Conservation (phyloP, 352 stramenopile species). For the Thalassiosira livingstoniorum region DNA sequence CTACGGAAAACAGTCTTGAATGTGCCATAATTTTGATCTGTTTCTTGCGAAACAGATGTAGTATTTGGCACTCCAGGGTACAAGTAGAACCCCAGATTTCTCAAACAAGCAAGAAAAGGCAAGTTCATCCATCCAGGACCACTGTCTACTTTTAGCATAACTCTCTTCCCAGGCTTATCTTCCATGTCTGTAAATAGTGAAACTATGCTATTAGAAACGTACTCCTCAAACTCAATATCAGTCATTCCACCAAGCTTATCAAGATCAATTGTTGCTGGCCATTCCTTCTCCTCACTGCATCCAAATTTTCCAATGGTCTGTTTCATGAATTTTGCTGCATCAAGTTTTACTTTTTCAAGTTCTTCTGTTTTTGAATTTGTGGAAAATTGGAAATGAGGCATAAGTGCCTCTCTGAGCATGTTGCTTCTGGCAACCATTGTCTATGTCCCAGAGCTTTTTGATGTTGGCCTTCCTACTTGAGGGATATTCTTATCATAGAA, state of each 20-base stretch:
- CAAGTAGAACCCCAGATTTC: conserved; percentile 4
- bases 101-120: neutral
- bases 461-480: neutral
- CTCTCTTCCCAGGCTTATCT: neutral
- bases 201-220: neutral
- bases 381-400: conserved; percentile 6
- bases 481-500: neutral
- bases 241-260: neutral
- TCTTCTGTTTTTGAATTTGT: neutral
- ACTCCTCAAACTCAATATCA: neutral
- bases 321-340: neutral
- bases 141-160: conserved; percentile 7
- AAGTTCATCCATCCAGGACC: neutral
- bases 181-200: neutral
- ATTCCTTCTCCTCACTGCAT: neutral
- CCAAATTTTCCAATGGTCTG: neutral
- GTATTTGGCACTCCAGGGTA: conserved; percentile 19
- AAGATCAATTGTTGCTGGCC: neutral
- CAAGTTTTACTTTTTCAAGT: neutral
- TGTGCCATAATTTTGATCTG: conserved; percentile 29
- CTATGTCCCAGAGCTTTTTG: neutral
- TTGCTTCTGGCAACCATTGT: neutral
- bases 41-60: conserved; percentile 12
- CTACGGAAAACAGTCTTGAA: neutral
- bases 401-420: neutral